Base-by-base conservation (phyloP, 2,329 filamentous ascomycete species). In the Pezicula carpinea region DNA sequence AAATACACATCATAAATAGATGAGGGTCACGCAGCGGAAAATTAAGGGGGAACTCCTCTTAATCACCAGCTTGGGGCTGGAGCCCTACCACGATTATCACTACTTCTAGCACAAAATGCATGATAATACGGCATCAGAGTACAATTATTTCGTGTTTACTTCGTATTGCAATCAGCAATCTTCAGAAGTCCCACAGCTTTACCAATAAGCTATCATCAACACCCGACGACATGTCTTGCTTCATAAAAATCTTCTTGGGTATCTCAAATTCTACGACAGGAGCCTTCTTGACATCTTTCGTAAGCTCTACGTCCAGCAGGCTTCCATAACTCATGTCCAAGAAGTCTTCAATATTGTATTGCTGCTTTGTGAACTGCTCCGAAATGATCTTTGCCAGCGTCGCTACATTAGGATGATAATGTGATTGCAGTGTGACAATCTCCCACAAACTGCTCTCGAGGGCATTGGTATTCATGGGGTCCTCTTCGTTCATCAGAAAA, bases 371-470 rank as follows among this genome's bases (percentile, higher is more conserved):
- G 66, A 97, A 99, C 65, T 97, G 93, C 69, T 97, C 90, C 2
- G 88, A 88, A 48, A 99, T 82, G 53, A 99, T 96, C 67, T 90
- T 93, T 38, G 90, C 86, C 56, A 99, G 82, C 3, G 91, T 93
- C 0, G 92, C 91, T 19, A 99, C 89, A 58, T 97, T 99, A 13
- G 95, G 93, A 64, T 99, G 93, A 67, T 95, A 97, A 66, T 99
- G 95, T 1, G 83, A 85, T 66, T 95, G 89, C 48, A 97, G 72
- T 49, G 89, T 90, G 50, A 95, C 87, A 44, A 99, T 77, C 66
- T 99, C 93, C 95, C 93, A 99, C 6, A 99, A 70, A 65, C 86
- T 90, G 66, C 89, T 96, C 48, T 97, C 90, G 49, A 99, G 88
- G 15, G 95, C 93, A 33, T 77, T 69, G 1, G 91, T 96, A 64